These are phyloP conservation scores for Papiliotrema fonsecae DNA, from an alignment of 1,284 basidiomycete genomes.

Conservation along the genomic window DNA sequence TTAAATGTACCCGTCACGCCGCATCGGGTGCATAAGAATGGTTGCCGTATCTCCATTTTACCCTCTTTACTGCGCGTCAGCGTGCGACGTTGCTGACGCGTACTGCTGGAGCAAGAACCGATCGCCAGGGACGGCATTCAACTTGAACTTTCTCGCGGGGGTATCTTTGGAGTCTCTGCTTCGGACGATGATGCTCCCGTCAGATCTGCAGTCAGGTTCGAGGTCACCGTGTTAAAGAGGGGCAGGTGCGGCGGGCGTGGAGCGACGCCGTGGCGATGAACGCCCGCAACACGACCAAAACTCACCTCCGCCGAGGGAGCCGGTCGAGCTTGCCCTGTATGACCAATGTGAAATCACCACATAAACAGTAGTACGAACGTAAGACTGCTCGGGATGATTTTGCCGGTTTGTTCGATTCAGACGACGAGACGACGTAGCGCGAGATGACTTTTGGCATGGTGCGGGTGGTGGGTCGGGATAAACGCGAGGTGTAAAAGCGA, in stretches of 20 bases:
- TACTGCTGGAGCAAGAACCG: constrained; percentile 39
- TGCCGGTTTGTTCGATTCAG: constrained; percentile 38
- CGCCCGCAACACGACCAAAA: too few relatives aligned
- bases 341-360: constrained; percentile 48
- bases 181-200: constrained; percentile 43
- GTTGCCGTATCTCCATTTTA: constrained; percentile 39
- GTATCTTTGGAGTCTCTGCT: constrained; percentile 12
- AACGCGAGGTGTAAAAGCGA: too few relatives aligned
- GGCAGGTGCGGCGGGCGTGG: too few relatives aligned
- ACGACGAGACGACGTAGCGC: constrained; percentile 41
- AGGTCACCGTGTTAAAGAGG: not conserved
- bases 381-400: constrained; percentile 42
- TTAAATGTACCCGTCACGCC: constrained; percentile 34
- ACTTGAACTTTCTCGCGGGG: constrained; percentile 47
- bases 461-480: not conserved
- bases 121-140: constrained; percentile 40
- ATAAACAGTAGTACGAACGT: constrained; percentile 49
- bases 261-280: too few relatives aligned
- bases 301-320: constrained; percentile 41
- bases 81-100: constrained; percentile 5
- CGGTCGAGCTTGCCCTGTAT: constrained; percentile 45
- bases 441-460: constrained; percentile 48
- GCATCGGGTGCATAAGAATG: constrained; percentile 43
- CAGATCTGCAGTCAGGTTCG: constrained; percentile 24
- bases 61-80: constrained; percentile 14